A percentile compares a stretch with the other conserved stretches of the same genome.
Conservation (phyloP, 495 filamentous ascomycete species). For the Lasiosphaeris hirsuta region DNA sequence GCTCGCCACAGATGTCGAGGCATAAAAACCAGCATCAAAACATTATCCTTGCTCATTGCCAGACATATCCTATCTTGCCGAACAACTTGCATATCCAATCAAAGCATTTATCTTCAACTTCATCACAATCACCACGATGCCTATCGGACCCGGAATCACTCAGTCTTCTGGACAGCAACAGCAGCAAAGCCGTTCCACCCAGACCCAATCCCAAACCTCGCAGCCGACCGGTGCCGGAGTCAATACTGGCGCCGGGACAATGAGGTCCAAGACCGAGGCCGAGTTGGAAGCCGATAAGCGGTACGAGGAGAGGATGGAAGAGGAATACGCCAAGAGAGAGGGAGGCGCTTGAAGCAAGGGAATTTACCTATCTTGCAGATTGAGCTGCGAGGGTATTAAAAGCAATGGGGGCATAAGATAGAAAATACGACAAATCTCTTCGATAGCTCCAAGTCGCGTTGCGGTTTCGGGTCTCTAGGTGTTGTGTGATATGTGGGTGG, state of each 20-base stretch:
- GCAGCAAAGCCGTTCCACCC: neutral
- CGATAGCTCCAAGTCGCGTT: too few species aligned
- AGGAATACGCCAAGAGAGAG: constrained; percentile 75
- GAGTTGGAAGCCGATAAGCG: constrained; percentile 54
- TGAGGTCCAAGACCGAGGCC: constrained; percentile 37
- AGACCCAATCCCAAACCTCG: neutral
- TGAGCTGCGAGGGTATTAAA: neutral
- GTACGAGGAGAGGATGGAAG: constrained; percentile 72
- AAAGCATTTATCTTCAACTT: too few species aligned
- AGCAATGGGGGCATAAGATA: too few species aligned
- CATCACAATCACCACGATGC: too few species aligned
- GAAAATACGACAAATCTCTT: too few species aligned
- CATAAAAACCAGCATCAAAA: neutral
- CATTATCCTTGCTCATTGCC: neutral
- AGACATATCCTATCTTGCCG: too few species aligned
- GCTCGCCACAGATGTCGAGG: neutral
- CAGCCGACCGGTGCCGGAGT: constrained; percentile 34
- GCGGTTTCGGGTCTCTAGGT: too few species aligned
- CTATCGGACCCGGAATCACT: too few species aligned
- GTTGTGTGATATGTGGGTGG: too few species aligned
- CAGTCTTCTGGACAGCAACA: neutral
- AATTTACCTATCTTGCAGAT: neutral
- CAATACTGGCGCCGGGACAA: constrained; percentile 38
- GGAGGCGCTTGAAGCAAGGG: constrained; percentile 53
- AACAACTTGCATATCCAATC: too few species aligned